phyloP scores from a whole-genome alignment of 164 flowering plant genomes.

The Warburgia ugandensis region DNA sequence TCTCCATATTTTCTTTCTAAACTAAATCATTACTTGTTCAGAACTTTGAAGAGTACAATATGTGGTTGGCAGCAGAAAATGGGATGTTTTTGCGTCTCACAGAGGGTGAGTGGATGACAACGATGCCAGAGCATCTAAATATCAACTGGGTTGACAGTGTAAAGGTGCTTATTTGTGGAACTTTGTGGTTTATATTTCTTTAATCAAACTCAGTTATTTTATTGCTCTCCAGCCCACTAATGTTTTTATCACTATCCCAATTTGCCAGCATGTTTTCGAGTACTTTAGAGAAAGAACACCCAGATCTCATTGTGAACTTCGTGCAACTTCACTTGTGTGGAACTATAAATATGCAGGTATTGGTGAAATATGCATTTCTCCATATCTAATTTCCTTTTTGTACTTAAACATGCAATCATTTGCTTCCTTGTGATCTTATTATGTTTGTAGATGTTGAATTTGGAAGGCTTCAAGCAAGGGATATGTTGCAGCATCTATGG shows the following conservation, averaged over 20 bases:
- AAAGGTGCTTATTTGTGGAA: conserved; percentile 40
- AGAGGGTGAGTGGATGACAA: conserved; percentile 74
- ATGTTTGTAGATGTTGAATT: conserved; percentile 53
- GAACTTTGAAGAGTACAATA: conserved; percentile 78
- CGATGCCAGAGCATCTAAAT: conserved; percentile 74
- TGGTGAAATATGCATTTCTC: too few species aligned
- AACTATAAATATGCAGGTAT: conserved; percentile 98
- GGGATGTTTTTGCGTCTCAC: conserved; percentile 77
- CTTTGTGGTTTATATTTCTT: neutral
- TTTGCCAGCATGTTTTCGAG: conserved; percentile 66
- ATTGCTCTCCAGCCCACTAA: too few species aligned
- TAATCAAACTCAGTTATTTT: too few species aligned
- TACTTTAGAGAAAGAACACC: conserved; percentile 96
- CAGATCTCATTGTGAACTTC: conserved; percentile 67
- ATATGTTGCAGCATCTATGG: conserved; percentile 97
- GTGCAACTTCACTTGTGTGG: conserved; percentile 95
- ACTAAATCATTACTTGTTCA: conserved; percentile 25
- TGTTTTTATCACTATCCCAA: conserved; percentile 5
- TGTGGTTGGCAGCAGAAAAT: conserved; percentile 91
- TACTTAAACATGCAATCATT: too few species aligned
- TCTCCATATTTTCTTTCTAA: neutral
- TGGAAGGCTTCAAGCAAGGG: conserved; percentile 96
- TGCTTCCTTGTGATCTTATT: conserved; percentile 10
- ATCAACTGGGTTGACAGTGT: conserved; percentile 90
- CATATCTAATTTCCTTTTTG: too few species aligned